A percentile compares a stretch with the other conserved stretches of the same genome.
Conservation (phyloP, 2,329 filamentous ascomycete species). For the Coleophoma eucalyptorum region DNA sequence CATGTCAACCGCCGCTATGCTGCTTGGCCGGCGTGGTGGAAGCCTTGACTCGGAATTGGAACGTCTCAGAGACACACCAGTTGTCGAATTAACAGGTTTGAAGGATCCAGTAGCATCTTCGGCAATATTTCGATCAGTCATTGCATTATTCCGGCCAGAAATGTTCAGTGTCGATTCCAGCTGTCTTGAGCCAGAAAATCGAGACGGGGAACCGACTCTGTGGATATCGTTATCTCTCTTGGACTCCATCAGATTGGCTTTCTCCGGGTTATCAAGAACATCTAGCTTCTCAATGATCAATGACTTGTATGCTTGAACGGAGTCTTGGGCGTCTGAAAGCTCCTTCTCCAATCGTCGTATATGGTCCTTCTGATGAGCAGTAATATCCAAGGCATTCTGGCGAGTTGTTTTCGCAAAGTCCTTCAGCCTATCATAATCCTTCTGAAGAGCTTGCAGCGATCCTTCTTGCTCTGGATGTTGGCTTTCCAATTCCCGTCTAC, state of each 20-base stretch:
- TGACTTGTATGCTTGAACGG: constrained; percentile 7
- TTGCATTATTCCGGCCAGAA: no score
- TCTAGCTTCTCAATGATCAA: constrained; percentile 7
- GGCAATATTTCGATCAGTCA: no score
- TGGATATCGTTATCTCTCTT: no score
- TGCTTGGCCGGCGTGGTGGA: no score
- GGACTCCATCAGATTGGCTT: no score
- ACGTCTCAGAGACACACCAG: no score
- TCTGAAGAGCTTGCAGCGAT: constrained; percentile 43
- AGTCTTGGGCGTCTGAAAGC: constrained; percentile 39
- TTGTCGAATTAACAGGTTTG: neutral
- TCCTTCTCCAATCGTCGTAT: constrained; percentile 53
- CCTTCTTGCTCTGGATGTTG: constrained; percentile 41
- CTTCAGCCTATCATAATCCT: constrained; percentile 50
- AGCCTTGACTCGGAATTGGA: no score
- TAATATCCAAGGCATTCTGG: constrained; percentile 50
- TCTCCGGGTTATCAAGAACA: no score
- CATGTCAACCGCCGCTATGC: constrained; percentile 13
- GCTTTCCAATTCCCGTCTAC: constrained; percentile 41
- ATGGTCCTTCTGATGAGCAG: constrained; percentile 53
- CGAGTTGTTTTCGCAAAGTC: constrained; percentile 49
- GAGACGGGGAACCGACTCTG: no score
- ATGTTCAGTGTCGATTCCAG: no score
- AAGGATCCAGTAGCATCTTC: no score
- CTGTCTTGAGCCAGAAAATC: no score